phyloP scores from a whole-genome alignment of 768 basidiomycete genomes.

The Hericium coralloides region DNA sequence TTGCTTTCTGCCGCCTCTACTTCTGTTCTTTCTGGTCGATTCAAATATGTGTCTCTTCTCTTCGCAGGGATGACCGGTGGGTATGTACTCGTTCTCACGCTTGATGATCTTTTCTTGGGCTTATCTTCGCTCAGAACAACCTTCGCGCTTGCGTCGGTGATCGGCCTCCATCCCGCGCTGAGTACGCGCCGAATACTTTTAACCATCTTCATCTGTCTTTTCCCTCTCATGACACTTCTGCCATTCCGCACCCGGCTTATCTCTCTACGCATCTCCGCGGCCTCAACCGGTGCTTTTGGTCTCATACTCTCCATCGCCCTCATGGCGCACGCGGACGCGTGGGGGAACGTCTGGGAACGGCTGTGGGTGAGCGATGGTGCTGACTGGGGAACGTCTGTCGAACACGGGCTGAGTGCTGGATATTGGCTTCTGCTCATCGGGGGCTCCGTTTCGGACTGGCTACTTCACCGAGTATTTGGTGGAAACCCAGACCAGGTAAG shows the following conservation, averaged over 20 bases:
- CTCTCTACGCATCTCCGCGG: slow-evolving; percentile 38
- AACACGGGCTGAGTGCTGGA: slow-evolving; percentile 49
- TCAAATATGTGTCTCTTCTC: slow-evolving; percentile 37
- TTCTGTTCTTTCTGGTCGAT: slow-evolving; percentile 42
- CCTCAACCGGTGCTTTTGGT: slow-evolving; percentile 49
- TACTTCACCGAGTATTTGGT: slow-evolving; percentile 41
- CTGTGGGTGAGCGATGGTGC: no score
- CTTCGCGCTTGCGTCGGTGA: no score
- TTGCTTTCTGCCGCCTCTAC: no score
- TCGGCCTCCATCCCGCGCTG: no score
- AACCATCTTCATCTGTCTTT: slow-evolving; percentile 25
- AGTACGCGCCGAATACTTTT: no score
- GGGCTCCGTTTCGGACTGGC: slow-evolving; percentile 45
- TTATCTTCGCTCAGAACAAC: no score
- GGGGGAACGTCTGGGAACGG: slow-evolving; percentile 51
- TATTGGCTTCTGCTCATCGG: slow-evolving; percentile 39
- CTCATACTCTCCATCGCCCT: slow-evolving; percentile 46
- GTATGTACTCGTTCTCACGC: slow-evolving; percentile 37
- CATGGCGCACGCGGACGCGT: slow-evolving; percentile 37
- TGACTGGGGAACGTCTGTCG: slow-evolving; percentile 27
- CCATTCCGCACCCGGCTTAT: slow-evolving; percentile 34
- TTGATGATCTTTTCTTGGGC: no score
- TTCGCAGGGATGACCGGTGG: slow-evolving; percentile 45
- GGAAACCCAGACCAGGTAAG: slow-evolving; percentile 20
- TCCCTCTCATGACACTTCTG: slow-evolving; percentile 28